These are phyloP conservation scores for Elaeagnus macrophylla DNA, from an alignment of 306 rosid species.

Conservation along the genomic window DNA sequence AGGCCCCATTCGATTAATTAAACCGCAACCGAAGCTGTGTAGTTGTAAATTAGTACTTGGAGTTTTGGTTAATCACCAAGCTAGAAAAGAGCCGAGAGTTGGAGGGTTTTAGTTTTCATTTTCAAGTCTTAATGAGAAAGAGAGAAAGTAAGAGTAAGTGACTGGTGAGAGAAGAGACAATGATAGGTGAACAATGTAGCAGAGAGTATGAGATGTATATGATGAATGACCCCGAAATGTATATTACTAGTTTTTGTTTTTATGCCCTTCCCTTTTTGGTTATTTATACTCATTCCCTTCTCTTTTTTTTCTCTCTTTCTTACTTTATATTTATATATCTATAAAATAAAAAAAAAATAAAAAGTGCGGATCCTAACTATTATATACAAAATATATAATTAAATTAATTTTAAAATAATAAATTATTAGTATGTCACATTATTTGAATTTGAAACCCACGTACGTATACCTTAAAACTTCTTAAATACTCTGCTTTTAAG, in stretches of 20 bases:
- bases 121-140: background rate
- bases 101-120: conserved; percentile 11
- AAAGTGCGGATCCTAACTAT: too few relatives aligned
- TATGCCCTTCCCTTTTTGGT: background rate
- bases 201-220: conserved; percentile 3
- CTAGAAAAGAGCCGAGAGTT: conserved; percentile 6
- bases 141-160: background rate
- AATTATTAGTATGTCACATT: too few relatives aligned
- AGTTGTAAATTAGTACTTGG: background rate
- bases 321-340: too few relatives aligned
- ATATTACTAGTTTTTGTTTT: background rate
- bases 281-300: too few relatives aligned
- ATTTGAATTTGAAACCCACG: too few relatives aligned
- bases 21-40: background rate
- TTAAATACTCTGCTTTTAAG: too few relatives aligned
- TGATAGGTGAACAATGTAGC: conserved; percentile 12
- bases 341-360: too few relatives aligned
- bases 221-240: too few relatives aligned
- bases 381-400: too few relatives aligned
- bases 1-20: conserved; percentile 28
- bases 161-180: conserved; percentile 13
- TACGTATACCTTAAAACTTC: too few relatives aligned
- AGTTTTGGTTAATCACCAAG: background rate
- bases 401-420: too few relatives aligned
- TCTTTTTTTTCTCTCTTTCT: too few relatives aligned